phyloP scores from a whole-genome alignment of 768 basidiomycete species.

The Mycena crocata region DNA sequence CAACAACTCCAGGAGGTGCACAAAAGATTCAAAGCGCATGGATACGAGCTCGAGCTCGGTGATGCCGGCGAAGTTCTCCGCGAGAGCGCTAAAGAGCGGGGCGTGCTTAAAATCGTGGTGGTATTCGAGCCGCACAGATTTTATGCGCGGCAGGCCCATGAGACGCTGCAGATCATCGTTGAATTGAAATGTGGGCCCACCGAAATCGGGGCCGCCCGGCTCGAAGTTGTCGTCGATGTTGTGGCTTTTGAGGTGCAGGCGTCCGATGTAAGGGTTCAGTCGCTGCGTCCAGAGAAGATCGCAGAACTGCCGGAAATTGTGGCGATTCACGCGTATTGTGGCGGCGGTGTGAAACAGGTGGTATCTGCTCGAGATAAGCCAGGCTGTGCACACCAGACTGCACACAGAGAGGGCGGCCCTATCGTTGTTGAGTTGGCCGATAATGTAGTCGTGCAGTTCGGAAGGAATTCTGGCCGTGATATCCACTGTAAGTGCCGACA shows the following conservation, averaged over 20 bases:
- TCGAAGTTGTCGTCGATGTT: not conserved
- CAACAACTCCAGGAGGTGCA: not conserved
- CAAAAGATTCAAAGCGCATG: slow-evolving; percentile 9
- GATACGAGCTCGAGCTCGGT: slow-evolving; percentile 8
- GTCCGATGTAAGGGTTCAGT: slow-evolving; percentile 15
- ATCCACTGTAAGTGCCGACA: not conserved
- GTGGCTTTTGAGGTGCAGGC: slow-evolving; percentile 20
- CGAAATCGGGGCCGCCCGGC: not conserved
- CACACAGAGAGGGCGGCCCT: not conserved
- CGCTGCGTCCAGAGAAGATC: slow-evolving; percentile 11
- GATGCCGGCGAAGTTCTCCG: slow-evolving; percentile 4
- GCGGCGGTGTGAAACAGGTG: not conserved
- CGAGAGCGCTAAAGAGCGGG: not conserved
- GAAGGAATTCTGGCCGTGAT: not conserved
- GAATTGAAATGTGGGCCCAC: slow-evolving; percentile 8
- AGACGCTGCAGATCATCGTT: slow-evolving; percentile 5
- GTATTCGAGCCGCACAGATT: slow-evolving; percentile 7
- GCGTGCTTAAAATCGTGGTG: slow-evolving; percentile 2
- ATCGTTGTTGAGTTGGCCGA: slow-evolving; percentile 2
- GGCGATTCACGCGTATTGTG: not conserved
- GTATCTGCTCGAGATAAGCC: slow-evolving; percentile 1
- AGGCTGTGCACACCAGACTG: not conserved
- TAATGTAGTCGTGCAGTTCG: slow-evolving; percentile 11
- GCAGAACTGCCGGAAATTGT: slow-evolving; percentile 8
- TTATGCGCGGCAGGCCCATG: not conserved